Base-by-base conservation (phyloP, 2,329 filamentous ascomycete species). In the Rutstroemia sp. region DNA sequence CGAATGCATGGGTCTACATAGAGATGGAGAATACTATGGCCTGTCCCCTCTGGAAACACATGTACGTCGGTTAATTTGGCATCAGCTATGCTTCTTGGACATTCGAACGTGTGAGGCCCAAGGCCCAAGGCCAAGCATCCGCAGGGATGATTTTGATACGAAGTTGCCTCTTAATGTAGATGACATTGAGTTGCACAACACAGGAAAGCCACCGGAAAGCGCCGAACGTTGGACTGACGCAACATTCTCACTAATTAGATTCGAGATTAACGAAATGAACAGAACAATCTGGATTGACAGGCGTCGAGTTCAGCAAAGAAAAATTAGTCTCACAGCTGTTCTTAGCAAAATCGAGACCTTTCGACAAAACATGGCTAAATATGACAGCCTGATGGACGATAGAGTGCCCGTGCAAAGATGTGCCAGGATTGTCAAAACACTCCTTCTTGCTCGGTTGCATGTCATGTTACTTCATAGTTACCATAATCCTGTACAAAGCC, bases 21-120 rank as follows among this genome's bases (percentile, higher is more conserved):
- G 85, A 8, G 87, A 91, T 61, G 67, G 67, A 5, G 78, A 81
- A 45, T 76, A 78, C 9, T 89, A 88, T 64, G 81, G 80, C 1
- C 76, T 87, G 56, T 80, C 77, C 2, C 78, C 87, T 0, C 72
- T 89, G 2, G 87, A 91, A 63, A 84, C 82, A 0, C 86, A 91
- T 53, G 76, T 89, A 3, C 81, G 87, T 12, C 81, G 87, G 4
- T 72, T 90, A 40, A 76, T 90, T 36, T 91, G 87, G 88, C 84
- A 89, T 67, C 87, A 91, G 64, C 76, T 92, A 19, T 89, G 86
- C 69, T 88, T 88, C 67, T 75, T 92, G 8, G 88, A 91, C 67
- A 79, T 89, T 56, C 78, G 86, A 40, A 89, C 87, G 0, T 88
- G 83, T 64, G 87, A 91, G 70, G 81, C 84, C 1, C 87, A 88